These are phyloP conservation scores for Monosporascus cannonballus DNA, from an alignment of 2,329 filamentous ascomycete genomes.

Conservation along the genomic window DNA sequence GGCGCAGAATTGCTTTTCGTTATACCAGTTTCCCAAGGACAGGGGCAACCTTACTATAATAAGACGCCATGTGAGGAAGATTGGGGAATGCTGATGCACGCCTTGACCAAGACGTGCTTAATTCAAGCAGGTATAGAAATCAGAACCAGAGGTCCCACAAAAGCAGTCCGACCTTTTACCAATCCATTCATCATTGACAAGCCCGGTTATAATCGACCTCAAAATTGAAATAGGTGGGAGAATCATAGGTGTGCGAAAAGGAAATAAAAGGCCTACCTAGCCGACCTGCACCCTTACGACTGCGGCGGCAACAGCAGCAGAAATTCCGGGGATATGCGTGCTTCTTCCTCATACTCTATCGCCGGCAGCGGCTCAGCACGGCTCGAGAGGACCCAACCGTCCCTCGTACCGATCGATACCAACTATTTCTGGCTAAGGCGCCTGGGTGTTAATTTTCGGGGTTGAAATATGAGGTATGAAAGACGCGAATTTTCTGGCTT, in stretches of 20 bases:
- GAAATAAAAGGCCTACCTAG: neutral
- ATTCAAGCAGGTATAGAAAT: conserved; percentile 21
- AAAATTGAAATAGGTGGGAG: neutral
- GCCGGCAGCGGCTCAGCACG: neutral
- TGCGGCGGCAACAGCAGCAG: too few relatives aligned
- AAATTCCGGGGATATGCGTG: too few relatives aligned
- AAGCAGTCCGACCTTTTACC: conserved; percentile 43
- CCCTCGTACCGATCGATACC: neutral
- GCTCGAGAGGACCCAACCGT: neutral
- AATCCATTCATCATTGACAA: conserved; percentile 38
- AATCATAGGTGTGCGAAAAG: neutral
- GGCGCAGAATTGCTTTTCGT: conserved; percentile 25
- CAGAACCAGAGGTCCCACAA: conserved; percentile 31
- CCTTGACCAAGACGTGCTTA: conserved; percentile 11
- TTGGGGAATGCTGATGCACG: conserved; percentile 12
- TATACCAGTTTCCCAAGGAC: conserved; percentile 11
- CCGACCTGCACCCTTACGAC: neutral
- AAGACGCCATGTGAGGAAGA: neutral
- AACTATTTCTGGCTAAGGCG: neutral
- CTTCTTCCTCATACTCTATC: neutral
- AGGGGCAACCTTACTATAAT: neutral
- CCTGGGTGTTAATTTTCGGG: neutral
- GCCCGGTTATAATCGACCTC: conserved; percentile 5
- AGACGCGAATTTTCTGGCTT: neutral
- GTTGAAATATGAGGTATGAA: too few relatives aligned